These are phyloP conservation scores for Spatholobus suberectus DNA, from an alignment of 306 rosid genomes.

Conservation along the genomic window DNA sequence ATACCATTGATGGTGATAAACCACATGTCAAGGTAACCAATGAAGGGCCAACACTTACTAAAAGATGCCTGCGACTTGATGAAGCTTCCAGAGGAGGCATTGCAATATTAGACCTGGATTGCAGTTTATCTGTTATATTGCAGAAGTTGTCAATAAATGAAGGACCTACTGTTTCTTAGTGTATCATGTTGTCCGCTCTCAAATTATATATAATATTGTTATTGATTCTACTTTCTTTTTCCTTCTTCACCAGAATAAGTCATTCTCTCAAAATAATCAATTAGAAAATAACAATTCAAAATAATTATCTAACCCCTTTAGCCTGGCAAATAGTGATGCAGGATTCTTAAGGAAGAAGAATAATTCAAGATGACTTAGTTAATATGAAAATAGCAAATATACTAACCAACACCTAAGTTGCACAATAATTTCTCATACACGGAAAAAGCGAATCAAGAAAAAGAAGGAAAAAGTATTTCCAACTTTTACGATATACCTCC, in stretches of 20 bases:
- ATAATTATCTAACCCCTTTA: not conserved
- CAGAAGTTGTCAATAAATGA: conserved; percentile 54
- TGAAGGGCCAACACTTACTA: conserved; percentile 47
- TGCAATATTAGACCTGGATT: conserved; percentile 54
- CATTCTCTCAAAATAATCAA: conserved; percentile 11
- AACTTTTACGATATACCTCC: conserved; percentile 50
- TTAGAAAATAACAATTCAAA: not conserved
- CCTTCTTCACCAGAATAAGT: not conserved
- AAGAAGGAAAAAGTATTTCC: not conserved
- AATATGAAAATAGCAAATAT: conserved; percentile 1
- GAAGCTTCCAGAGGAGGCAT: conserved; percentile 50
- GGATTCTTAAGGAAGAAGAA: not conserved
- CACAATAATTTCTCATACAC: not conserved
- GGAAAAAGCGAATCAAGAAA: not conserved
- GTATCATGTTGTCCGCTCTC: conserved; percentile 4
- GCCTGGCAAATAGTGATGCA: not conserved
- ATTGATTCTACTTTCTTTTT: conserved; percentile 16
- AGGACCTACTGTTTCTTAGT: not conserved
- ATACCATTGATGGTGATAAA: conserved; percentile 47
- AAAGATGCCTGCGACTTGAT: conserved; percentile 59
- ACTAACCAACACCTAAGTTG: not conserved
- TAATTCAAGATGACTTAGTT: no score
- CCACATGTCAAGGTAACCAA: conserved; percentile 55
- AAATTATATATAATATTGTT: not conserved
- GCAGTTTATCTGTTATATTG: conserved; percentile 64